A percentile compares a stretch with the other conserved stretches of the same genome.
Conservation (phyloP, 208 protist species). For the Crithidia fasciculata region DNA sequence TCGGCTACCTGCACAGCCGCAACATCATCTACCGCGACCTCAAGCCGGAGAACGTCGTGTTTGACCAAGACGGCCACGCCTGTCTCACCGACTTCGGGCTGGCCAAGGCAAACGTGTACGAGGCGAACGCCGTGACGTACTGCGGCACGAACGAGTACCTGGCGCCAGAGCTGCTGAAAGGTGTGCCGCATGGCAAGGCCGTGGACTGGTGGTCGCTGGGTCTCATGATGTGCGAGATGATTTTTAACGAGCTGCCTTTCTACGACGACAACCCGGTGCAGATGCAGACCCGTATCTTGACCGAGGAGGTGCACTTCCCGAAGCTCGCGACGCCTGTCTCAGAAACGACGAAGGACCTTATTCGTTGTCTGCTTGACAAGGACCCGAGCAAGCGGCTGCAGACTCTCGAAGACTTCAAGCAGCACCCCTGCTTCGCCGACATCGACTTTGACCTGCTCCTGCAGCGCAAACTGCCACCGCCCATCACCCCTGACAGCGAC, state of each 20-base stretch:
- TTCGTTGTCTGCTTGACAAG: slow-evolving; percentile 81
- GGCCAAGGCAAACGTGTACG: slow-evolving; percentile 77
- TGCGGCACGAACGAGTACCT: slow-evolving; percentile 93
- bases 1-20: slow-evolving; percentile 92
- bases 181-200: slow-evolving; percentile 89
- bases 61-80: slow-evolving; percentile 86
- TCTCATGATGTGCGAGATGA: slow-evolving; percentile 96
- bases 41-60: slow-evolving; percentile 92
- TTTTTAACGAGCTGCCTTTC: slow-evolving; percentile 95
- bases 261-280: slow-evolving; percentile 87
- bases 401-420: slow-evolving; percentile 80
- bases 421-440: slow-evolving; percentile 84
- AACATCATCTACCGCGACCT: slow-evolving; percentile 95
- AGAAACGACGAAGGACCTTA: slow-evolving; percentile 78
- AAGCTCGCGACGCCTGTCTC: slow-evolving; percentile 42
- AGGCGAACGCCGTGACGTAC: slow-evolving; percentile 80
- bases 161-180: slow-evolving; percentile 93
- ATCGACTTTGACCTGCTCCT: slow-evolving; percentile 78
- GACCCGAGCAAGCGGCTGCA: slow-evolving; percentile 78
- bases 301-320: slow-evolving; percentile 61
- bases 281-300: slow-evolving; percentile 89
- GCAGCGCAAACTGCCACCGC: slow-evolving; percentile 65
- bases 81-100: slow-evolving; percentile 93
- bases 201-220: slow-evolving; percentile 99
- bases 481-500: slow-evolving; percentile 74